Conservation (phyloP, 2,329 filamentous ascomycete species). For the Xylaria sp. region DNA sequence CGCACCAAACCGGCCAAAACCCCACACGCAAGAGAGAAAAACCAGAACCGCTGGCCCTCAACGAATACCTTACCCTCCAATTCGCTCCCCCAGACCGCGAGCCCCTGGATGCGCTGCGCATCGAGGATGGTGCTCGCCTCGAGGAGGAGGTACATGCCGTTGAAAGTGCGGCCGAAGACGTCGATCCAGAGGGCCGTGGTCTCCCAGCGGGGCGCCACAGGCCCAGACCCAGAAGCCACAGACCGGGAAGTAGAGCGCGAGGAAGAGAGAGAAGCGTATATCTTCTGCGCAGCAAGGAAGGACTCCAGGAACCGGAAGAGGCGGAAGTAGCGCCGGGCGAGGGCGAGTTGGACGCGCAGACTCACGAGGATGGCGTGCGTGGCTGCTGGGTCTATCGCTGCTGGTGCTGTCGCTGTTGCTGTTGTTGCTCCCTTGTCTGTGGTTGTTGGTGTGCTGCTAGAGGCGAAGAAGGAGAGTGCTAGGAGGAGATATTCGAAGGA, state of each 20-base stretch:
- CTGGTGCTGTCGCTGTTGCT: conserved; percentile 42
- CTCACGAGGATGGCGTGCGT: conserved; percentile 49
- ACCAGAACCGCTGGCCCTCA: conserved; percentile 77
- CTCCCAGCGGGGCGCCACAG: background rate
- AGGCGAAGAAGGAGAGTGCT: conserved; percentile 36
- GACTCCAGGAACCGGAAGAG: conserved; percentile 74
- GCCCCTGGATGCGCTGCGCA: conserved; percentile 55
- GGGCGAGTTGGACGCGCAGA: conserved; percentile 57
- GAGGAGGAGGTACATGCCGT: conserved; percentile 72
- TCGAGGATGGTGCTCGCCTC: conserved; percentile 73
- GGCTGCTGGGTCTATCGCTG: conserved; percentile 37
- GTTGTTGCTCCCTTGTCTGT: background rate
- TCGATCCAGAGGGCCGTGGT: conserved; percentile 58
- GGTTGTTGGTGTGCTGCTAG: conserved; percentile 32
- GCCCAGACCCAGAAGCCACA: background rate
- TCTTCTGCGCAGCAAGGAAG: conserved; percentile 62
- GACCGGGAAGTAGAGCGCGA: background rate
- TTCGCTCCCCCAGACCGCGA: conserved; percentile 65
- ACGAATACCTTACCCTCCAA: conserved; percentile 60
- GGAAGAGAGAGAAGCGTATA: conserved; percentile 50
- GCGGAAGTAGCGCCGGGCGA: conserved; percentile 71
- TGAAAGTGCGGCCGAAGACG: conserved; percentile 66
- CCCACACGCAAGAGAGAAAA: conserved; percentile 68
- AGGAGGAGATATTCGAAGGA: conserved; percentile 53
- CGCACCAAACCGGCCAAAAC: conserved; percentile 57